Evolutionary conservation across 306 rosid genomes (phyloP), one percentile per base, ranked within the genome.

Genomic region (Gleditsia sinensis): DNA sequence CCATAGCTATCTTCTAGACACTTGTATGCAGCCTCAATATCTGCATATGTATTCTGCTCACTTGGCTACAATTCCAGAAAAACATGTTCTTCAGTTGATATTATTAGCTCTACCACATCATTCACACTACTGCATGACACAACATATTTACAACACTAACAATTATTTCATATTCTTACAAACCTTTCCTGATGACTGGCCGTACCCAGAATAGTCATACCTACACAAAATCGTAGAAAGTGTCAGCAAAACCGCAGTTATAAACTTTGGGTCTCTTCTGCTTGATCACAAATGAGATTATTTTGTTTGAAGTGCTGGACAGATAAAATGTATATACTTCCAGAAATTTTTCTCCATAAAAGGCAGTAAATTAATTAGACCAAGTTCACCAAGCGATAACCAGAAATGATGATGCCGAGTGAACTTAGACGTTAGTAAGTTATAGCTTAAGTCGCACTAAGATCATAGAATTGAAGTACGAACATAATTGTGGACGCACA

Each of bases 121-220:
- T 27, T 50, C 74, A 63, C 70, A 58, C 9, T 9, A 21, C 53
- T 1, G 60, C 68, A 48, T 8, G n/a, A 42, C 6, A 24, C 63
- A 46, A 40, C 64, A 46, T 46, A 56, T 42, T 67, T 46, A 53
- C 9, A 19, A 14, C 3, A 43, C 21, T 20, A 75, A 61, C 71
- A 55, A 45, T 19, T 49, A 48, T 48, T 60, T 77, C 36, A 57
- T 42, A 66, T 59, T 74, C 71, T 19, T 69, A 87, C 97, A 67
- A 69, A 93, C 98, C 98, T 93, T 93, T 78, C 98, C 98, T 5
- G 98, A 78, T 80, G 98, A 93, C 37, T 93, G 96, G 24, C 98
- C 97, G 19, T 93, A 93, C 68, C 98, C 98, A 54, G 98, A 93
- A 84, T 93, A 93, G 66, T 93, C 98, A 69, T 93, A 93, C 88